Evolutionary conservation across 495 filamentous ascomycete genomes (phyloP).

Genomic region (Paragyromitra xinjiangensis): DNA sequence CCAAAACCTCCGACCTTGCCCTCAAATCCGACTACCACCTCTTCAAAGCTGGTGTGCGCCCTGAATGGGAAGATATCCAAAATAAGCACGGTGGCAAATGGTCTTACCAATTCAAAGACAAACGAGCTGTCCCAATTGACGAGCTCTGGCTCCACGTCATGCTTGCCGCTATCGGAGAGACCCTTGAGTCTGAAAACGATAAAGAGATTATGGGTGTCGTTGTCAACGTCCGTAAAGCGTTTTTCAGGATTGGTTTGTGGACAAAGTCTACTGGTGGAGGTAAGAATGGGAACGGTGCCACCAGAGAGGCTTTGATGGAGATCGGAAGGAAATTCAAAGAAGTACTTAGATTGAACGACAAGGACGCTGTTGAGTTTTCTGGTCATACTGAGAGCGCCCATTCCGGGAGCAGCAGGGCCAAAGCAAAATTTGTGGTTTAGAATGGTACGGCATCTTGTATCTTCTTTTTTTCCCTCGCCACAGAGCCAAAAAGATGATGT

Average conservation of each 20-base stretch:
- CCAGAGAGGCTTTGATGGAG: conserved; percentile 76
- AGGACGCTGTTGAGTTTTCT: conserved; percentile 88
- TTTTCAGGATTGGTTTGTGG: conserved; percentile 86
- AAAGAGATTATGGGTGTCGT: conserved; percentile 99
- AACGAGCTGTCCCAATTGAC: conserved; percentile 87
- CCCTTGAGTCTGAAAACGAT: conserved; percentile 91
- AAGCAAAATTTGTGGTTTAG: conserved; percentile 89
- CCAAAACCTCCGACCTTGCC: conserved; percentile 89
- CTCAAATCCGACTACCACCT: conserved; percentile 99
- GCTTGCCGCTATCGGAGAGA: conserved; percentile 96
- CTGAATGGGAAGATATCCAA: conserved; percentile 97
- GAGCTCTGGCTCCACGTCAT: conserved; percentile 97
- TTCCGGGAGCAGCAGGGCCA: conserved; percentile 89
- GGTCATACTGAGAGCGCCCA: conserved; percentile 95
- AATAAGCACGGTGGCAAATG: conserved; percentile 99
- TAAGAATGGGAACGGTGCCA: conserved; percentile 24
- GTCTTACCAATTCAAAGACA: conserved; percentile 96
- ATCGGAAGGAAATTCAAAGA: conserved; percentile 93
- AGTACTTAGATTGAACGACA: conserved; percentile 75
- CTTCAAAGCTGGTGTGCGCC: conserved; percentile 95
- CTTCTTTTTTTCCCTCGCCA: not conserved
- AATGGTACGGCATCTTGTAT: conserved; percentile 21
- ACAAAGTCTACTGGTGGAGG: conserved; percentile 54
- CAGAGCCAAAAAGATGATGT: not conserved
- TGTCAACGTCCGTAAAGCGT: conserved; percentile 97